Conservation (phyloP, 2,329 filamentous ascomycete genomes). For the Neonectria punicea region DNA sequence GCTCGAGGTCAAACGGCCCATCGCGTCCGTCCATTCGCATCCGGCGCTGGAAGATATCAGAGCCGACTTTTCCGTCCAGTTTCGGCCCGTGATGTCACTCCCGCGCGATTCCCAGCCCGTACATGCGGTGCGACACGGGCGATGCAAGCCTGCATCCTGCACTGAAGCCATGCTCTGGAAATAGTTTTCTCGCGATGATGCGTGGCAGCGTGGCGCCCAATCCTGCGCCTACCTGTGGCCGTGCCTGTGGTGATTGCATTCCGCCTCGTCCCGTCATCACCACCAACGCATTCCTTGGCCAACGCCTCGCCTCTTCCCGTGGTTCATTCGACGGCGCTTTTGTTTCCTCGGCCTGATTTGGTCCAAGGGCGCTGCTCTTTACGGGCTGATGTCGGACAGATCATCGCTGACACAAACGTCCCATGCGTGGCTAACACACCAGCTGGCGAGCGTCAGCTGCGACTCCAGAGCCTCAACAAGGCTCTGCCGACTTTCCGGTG, state of each 20-base stretch:
- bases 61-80: background rate
- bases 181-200: background rate
- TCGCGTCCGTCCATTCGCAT: background rate
- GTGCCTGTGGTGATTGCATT: background rate
- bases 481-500: background rate
- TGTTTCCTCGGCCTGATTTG: background rate
- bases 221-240: constrained; percentile 1
- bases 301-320: background rate
- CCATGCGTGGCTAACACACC: background rate
- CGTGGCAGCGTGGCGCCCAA: constrained; percentile 11
- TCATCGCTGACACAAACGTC: background rate
- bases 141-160: background rate
- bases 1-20: background rate
- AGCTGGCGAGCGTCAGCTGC: background rate
- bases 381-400: background rate
- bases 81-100: background rate
- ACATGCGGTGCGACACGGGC: constrained; percentile 11
- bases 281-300: background rate
- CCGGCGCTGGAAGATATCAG: background rate
- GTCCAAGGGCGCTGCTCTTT: background rate
- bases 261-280: background rate
- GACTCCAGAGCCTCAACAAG: background rate
- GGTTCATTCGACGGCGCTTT: too few relatives aligned
- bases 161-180: background rate
- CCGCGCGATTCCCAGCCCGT: background rate